Base-by-base conservation (phyloP, 352 stramenopile species). In the Phytopythium helicoides region DNA sequence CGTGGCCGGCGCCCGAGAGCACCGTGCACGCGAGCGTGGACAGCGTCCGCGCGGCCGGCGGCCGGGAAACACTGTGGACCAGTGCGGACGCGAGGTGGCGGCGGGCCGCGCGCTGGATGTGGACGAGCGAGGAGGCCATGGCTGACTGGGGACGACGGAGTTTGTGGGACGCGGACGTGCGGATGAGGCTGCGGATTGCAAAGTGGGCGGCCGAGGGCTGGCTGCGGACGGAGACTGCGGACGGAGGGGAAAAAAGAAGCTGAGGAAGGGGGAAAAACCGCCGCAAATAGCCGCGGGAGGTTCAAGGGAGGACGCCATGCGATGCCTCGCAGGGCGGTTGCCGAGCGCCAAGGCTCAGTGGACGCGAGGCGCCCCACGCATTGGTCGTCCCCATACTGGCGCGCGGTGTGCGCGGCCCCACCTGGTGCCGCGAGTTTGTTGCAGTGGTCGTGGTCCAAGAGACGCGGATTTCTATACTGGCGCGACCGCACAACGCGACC, bases 391-490 rank as follows among this genome's bases (percentile, higher is more conserved):
- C 28, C 28, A 52, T 52, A 52, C 16, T 52, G 28, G 46, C 26
- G 46, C 31, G 31, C 15, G 26, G 46, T 41, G 18, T 40, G n/a
- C n/a, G 15, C 25, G 25, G 9, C 9, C 31, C 46, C 46, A 52
- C 46, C 46, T 52, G 46, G 46, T 52, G 25, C 46, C 46, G 44
- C 11, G 15, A 28, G 44, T 50, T 52, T 50, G 26, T 50, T 39
- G 44, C 36, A 5, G 15, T 39, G 26, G 7, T 1, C 6, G 23
- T 10, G 12, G 31, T 6, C 16, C 45, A 40, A 19, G 15, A 15
- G 41, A 14, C 41, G 41, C 41, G 28, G 28, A 33, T 33, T n/a
- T n/a, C n/a, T n/a, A 33, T 9, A 10, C 5, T 33, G 28, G 28
- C 22, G 14, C 45, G 3, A 38, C 16, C 28, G 23, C 25, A 39